Base-by-base conservation (phyloP, 2,329 filamentous ascomycete species). In the Thielaviopsis euricoi region DNA sequence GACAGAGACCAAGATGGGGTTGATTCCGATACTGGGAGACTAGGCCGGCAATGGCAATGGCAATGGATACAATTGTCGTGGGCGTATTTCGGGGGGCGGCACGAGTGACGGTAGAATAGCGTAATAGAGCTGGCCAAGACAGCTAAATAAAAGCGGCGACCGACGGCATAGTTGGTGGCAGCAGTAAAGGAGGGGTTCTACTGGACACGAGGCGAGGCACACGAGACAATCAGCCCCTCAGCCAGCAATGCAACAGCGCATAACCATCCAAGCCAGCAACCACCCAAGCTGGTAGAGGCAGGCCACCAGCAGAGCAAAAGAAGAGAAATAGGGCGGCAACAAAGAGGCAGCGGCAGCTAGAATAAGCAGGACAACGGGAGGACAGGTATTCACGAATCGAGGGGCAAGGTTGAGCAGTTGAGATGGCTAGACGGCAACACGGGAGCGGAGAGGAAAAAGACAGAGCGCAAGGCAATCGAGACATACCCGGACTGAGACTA, bases 401-500 rank as follows among this genome's bases (percentile, higher is more conserved):
- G 25, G 10, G 46, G 37, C 19, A 26, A 26, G 37, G 37, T 15
- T 25, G 52, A 37, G 43, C 37, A 25, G 13, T 29, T 25, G 51
- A 40, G 25, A 52, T 21, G 25, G 21, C 49, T 52, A 49, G 21
- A 26, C 43, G 40, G 51, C 48, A 22, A 37, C 37, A 43, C 21
- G 17, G 52, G 26, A 25, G 46, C 23, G 22, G 46, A 48, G 26
- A 26, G 52, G 52, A 43, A 43, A 15, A 43, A 43, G 37, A 15
- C 17, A 43, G 37, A 56, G 10, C 1, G 21, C 19, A 40, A 49
- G 43, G 50, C 37, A n/a, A 55, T 40, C 15, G 21, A 53, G 48
- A 81, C 78, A 70, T 75, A 84, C 81, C 81, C 81, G 71, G 81
- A 83, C 79, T 82, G 78, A 82, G 81, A 83, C 81, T 84, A 60